phyloP scores from a whole-genome alignment of 2,329 filamentous ascomycete species.

The Ophiosphaerella narmari region DNA sequence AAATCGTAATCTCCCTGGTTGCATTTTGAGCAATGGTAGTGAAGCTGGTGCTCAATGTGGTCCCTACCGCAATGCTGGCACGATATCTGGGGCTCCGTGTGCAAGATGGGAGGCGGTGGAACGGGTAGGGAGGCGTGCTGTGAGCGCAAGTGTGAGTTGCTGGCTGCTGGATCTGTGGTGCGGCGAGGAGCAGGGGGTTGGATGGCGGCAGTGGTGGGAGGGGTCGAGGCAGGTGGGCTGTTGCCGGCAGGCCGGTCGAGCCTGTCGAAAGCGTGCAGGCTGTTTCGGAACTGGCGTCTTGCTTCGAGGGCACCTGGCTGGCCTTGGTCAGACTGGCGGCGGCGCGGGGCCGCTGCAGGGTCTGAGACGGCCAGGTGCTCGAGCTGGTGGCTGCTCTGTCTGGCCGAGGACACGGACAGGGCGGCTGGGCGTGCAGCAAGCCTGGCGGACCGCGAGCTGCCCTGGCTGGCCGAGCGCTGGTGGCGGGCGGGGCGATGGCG shows the following conservation, averaged over 20 bases:
- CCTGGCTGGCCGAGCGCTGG: conserved; percentile 53
- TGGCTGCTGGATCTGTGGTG: conserved; percentile 32
- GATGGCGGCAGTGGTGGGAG: conserved; percentile 23
- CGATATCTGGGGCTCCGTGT: conserved; percentile 71
- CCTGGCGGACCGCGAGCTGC: conserved; percentile 48
- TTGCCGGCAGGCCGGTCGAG: conserved; percentile 29
- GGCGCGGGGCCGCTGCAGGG: conserved; percentile 26
- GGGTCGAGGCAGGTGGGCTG: conserved; percentile 37
- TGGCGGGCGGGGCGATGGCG: conserved; percentile 37
- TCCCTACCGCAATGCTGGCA: conserved; percentile 72
- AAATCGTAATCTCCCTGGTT: conserved; percentile 74
- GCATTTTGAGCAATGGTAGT: conserved; percentile 81
- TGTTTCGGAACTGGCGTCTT: conserved; percentile 39
- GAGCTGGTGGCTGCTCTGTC: conserved; percentile 62
- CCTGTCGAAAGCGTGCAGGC: conserved; percentile 32
- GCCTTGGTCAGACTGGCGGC: conserved; percentile 49
- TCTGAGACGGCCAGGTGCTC: conserved; percentile 38
- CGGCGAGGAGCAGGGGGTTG: conserved; percentile 31
- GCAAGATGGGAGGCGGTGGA: conserved; percentile 48
- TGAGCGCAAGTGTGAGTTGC: conserved; percentile 22
- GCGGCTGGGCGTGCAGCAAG: conserved; percentile 37
- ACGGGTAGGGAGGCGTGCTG: conserved; percentile 19
- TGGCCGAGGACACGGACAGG: conserved; percentile 27
- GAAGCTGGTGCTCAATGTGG: conserved; percentile 82
- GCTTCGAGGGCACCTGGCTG: conserved; percentile 51